phyloP scores from a whole-genome alignment of 139 green algal genomes.

The Tetradesmus lagerheimii region DNA sequence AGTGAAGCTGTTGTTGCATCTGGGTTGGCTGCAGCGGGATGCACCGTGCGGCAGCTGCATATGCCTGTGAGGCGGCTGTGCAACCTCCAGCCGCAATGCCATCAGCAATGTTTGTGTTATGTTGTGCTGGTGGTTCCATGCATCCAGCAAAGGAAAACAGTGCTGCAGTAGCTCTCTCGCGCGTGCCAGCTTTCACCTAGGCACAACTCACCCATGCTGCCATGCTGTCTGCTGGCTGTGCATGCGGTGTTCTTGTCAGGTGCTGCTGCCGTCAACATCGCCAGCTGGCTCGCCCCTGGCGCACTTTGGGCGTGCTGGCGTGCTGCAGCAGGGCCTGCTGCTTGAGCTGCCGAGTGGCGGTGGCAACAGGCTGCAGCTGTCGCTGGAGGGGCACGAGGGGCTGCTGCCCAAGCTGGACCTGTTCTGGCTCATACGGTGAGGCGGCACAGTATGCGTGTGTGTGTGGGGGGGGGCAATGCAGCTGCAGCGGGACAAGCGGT shows the following conservation, averaged over 20 bases:
- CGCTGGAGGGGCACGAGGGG: slow-evolving; percentile 67
- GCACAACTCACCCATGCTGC: neutral
- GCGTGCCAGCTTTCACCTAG: too few species aligned
- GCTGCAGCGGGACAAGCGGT: neutral
- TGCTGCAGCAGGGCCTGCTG: slow-evolving; percentile 84
- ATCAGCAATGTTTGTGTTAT: too few species aligned
- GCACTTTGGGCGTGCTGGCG: slow-evolving; percentile 53
- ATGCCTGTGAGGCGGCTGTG: neutral
- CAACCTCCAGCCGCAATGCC: too few species aligned
- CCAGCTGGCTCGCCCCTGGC: neutral
- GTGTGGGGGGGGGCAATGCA: neutral
- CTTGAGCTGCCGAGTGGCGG: slow-evolving; percentile 57
- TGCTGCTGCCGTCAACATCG: neutral
- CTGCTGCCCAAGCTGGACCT: slow-evolving; percentile 89
- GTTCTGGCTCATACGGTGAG: slow-evolving; percentile 60
- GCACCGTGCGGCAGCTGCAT: neutral
- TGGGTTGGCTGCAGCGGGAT: neutral
- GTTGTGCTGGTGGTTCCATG: too few species aligned
- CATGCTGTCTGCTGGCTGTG: neutral
- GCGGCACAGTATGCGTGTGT: too few species aligned
- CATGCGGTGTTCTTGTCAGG: neutral
- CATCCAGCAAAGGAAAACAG: too few species aligned
- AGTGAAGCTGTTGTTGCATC: neutral
- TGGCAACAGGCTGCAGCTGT: slow-evolving; percentile 59
- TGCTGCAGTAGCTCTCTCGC: too few species aligned